Conservation (phyloP, 495 filamentous ascomycete species). For the Barbatosphaeria neglecta region DNA sequence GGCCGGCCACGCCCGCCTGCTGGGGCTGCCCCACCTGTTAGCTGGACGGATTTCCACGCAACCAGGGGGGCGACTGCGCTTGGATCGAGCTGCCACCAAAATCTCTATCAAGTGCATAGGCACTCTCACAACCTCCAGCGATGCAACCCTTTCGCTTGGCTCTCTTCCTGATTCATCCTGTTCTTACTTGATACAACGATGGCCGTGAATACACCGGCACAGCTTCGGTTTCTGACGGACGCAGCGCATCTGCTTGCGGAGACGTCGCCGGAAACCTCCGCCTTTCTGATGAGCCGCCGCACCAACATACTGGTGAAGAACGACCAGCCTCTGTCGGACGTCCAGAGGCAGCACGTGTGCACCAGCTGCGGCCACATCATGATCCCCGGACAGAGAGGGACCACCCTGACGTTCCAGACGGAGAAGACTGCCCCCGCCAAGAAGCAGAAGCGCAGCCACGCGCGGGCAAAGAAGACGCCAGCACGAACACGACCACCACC, state of each 20-base stretch:
- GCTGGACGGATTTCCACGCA: too few relatives aligned
- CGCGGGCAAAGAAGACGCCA: constrained; percentile 1
- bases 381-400: constrained; percentile 30
- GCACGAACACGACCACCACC: too few relatives aligned
- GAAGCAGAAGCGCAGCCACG: background rate
- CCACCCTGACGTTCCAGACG: constrained; percentile 21
- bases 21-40: background rate
- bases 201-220: constrained; percentile 15
- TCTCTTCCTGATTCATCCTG: too few relatives aligned
- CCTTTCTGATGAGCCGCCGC: constrained; percentile 35
- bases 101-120: too few relatives aligned
- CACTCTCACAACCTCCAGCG: too few relatives aligned
- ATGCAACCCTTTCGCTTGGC: background rate
- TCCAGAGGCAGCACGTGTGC: constrained; percentile 35
- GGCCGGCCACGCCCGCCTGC: too few relatives aligned
- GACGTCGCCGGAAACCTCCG: constrained; percentile 34
- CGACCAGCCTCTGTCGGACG: constrained; percentile 26
- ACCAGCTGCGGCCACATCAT: constrained; percentile 41
- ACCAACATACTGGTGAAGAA: constrained; percentile 30
- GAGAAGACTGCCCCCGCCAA: constrained; percentile 10
- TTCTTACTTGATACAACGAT: constrained; percentile 6
- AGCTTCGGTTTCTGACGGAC: constrained; percentile 33
- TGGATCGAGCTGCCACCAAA: too few relatives aligned
- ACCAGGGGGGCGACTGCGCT: too few relatives aligned
- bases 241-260: constrained; percentile 37